phyloP scores from a whole-genome alignment of 2,329 filamentous ascomycete genomes.

The Nemania serpens region DNA sequence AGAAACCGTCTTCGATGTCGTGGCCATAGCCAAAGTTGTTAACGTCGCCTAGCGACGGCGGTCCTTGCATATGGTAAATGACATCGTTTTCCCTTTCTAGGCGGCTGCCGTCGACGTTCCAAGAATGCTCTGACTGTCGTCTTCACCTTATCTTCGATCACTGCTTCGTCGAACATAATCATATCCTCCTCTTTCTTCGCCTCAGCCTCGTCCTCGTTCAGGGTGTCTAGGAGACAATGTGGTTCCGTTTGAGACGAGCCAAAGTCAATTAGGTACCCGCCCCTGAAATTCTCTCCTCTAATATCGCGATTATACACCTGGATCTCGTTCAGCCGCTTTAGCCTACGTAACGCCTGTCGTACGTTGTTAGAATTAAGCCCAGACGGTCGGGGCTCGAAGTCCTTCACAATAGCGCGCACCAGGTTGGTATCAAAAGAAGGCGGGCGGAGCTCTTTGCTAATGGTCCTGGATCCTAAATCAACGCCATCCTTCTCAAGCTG shows the following conservation, averaged over 20 bases:
- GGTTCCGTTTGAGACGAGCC: conserved; percentile 2
- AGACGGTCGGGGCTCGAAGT: conserved; percentile 5
- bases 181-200: conserved; percentile 2
- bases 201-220: neutral
- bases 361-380: conserved; percentile 3
- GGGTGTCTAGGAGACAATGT: neutral
- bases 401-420: conserved; percentile 2
- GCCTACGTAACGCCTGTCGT: neutral
- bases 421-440: neutral
- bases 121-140: neutral
- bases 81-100: neutral
- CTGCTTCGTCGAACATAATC: conserved; percentile 3
- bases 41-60: no score
- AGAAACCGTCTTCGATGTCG: no score
- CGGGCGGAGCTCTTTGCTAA: conserved; percentile 2
- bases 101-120: neutral
- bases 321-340: conserved; percentile 4
- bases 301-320: conserved; percentile 5
- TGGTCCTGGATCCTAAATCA: neutral
- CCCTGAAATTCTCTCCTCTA: conserved; percentile 5
- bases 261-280: conserved; percentile 1
- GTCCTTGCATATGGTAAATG: neutral
- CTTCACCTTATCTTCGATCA: conserved; percentile 1
- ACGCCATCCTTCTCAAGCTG: conserved; percentile 1
- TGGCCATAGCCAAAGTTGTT: no score